Conservation (phyloP, 208 protist species). For the Borovskyia barvae region DNA sequence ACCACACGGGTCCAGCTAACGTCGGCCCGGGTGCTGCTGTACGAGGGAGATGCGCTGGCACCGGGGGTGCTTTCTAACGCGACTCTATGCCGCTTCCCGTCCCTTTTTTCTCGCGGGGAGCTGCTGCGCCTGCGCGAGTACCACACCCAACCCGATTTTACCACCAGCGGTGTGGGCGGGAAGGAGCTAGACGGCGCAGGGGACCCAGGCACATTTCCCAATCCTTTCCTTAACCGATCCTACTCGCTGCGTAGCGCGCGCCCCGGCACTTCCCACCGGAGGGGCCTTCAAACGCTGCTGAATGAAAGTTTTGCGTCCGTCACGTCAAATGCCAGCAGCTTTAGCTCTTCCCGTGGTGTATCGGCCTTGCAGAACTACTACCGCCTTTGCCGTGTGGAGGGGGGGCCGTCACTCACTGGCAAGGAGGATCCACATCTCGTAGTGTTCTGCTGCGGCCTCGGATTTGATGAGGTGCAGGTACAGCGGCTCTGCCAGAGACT, state of each 20-base stretch:
- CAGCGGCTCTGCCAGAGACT: constrained; percentile 40
- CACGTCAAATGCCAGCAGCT: constrained; percentile 18
- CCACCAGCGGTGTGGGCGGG: background rate
- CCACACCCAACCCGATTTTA: background rate
- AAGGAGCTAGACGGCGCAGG: constrained; percentile 1
- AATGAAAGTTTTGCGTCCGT: constrained; percentile 8
- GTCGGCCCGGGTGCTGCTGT: constrained; percentile 41
- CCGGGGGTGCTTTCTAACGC: constrained; percentile 52
- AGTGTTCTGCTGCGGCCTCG: constrained; percentile 62
- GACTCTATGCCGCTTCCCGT: constrained; percentile 50
- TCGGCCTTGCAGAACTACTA: constrained; percentile 37
- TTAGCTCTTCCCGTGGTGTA: background rate
- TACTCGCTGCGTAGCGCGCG: background rate
- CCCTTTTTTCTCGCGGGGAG: background rate
- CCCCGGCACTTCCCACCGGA: background rate
- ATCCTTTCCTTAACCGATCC: constrained; percentile 7
- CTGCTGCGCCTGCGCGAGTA: constrained; percentile 11
- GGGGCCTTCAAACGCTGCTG: background rate
- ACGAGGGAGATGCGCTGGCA: constrained; percentile 55
- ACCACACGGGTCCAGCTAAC: constrained; percentile 16
- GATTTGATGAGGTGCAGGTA: constrained; percentile 45
- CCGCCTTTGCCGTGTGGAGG: constrained; percentile 27
- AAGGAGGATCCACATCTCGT: constrained; percentile 43
- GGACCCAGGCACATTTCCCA: constrained; percentile 1
- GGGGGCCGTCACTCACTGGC: constrained; percentile 24